These are phyloP conservation scores for Jatropha podagrica DNA, from an alignment of 441 rosid species.

Conservation along the genomic window DNA sequence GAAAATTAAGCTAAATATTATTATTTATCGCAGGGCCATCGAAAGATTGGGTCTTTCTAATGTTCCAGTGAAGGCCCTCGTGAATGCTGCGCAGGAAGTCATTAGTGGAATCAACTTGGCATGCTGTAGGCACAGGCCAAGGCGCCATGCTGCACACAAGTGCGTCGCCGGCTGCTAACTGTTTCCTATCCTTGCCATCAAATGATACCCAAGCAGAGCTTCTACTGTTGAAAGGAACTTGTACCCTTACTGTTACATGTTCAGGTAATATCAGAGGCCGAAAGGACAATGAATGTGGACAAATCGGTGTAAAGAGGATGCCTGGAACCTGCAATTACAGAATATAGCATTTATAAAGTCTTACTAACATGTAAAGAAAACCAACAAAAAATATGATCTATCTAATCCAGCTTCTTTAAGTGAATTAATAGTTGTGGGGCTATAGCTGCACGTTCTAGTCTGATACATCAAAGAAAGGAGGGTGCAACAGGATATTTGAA, in stretches of 20 bases:
- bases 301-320: conserved; percentile 96
- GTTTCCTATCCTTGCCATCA: conserved; percentile 91
- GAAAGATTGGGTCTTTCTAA: conserved; percentile 74
- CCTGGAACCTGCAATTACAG: conserved; percentile 77
- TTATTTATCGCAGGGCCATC: conserved; percentile 61
- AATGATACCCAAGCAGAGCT: conserved; percentile 94
- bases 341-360: not conserved
- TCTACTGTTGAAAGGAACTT: conserved; percentile 93
- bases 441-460: not conserved
- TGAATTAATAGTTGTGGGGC: not conserved
- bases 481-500: not conserved
- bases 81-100: conserved; percentile 94
- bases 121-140: conserved; percentile 98
- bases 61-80: conserved; percentile 97
- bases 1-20: conserved; percentile 13
- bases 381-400: not conserved
- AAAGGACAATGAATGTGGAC: conserved; percentile 97
- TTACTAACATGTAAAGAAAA: not conserved
- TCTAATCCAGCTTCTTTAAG: not conserved
- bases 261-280: conserved; percentile 97
- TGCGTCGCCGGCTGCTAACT: conserved; percentile 80
- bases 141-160: conserved; percentile 97
- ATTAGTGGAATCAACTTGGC: conserved; percentile 75
- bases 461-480: not conserved
- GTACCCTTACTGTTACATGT: conserved; percentile 76